Evolutionary conservation across 148 eudicot genomes (phyloP).

Genomic region (Bassia scoparia): DNA sequence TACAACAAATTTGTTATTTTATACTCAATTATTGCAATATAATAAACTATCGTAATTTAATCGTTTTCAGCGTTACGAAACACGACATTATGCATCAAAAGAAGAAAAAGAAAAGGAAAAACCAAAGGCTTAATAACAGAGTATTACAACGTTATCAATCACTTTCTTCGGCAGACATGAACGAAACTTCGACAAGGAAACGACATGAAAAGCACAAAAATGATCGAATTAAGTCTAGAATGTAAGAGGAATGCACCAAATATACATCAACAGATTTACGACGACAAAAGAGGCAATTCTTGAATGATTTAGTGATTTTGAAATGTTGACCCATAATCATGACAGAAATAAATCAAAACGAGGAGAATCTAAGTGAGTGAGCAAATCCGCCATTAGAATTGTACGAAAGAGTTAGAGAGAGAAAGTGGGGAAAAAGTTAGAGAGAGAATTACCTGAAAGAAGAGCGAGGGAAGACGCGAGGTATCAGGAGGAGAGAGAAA

Average conservation of each 20-base stretch:
- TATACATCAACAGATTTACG: background rate
- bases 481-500: conserved; percentile 13
- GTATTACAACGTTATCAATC: background rate
- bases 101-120: background rate
- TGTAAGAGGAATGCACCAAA: background rate
- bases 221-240: background rate
- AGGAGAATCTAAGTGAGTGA: conserved; percentile 3
- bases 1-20: background rate
- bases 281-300: conserved; percentile 17
- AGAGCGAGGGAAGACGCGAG: conserved; percentile 16
- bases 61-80: background rate
- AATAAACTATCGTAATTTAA: background rate
- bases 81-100: background rate
- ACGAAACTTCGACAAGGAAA: background rate
- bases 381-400: background rate
- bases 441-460: conserved; percentile 23
- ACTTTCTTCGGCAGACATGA: background rate
- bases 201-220: background rate
- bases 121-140: background rate
- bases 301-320: conserved; percentile 6
- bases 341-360: background rate
- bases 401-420: background rate
- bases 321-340: conserved; percentile 8
- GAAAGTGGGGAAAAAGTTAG: background rate
- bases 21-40: background rate